Evolutionary conservation across 1,284 basidiomycete genomes (phyloP), one percentile per base, ranked within the genome.

Genomic region (Cryptococcus sp.): DNA sequence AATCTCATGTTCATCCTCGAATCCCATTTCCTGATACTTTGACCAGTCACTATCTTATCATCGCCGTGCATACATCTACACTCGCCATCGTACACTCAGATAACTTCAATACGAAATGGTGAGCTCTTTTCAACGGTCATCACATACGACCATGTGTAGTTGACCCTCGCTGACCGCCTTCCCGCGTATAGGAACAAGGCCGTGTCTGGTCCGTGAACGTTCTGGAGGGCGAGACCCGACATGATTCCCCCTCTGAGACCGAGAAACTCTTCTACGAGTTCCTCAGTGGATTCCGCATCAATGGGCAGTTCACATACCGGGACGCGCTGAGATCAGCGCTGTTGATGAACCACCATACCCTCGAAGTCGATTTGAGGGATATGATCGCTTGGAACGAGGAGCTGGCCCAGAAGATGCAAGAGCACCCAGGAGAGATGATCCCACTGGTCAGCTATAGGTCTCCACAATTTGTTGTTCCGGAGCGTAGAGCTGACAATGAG

Each of bases 301-400:
- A 89, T 11, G 88, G 88, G 65, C 88, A 91, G 70, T 96, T 93
- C 80, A 85, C 90, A 60, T 96, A 96, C 80, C 84, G 62, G 30
- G 95, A 99, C 73, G 89, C 90, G 62, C 82, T 99, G 46, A 85
- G 94, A 20, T 90, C 88, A 48, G 96, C 94, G 70, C 79, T 98
- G 41, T 83, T 99, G 16, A 80, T 96, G 60, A 94, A 93, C 76
- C 91, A 94, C 66, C 88, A 94, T 71, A 85, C 93, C 19, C 84
- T 99, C 22, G 94, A 99, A 71, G 88, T 99, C 20, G 91, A 96
- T 76, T 84, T 99, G 64, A 85, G 88, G 50, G 93, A 99, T 79
- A 80, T 99, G 47, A 86, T 88, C 63, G 83, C 95, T 22, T 99
- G 89, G 83, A 93, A 94, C 71, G 92, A 96, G 68, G 91, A 95